A percentile compares a stretch with the other conserved stretches of the same genome.
Conservation (phyloP, 805 yeast genomes). For the Ogataea glucozyma region DNA sequence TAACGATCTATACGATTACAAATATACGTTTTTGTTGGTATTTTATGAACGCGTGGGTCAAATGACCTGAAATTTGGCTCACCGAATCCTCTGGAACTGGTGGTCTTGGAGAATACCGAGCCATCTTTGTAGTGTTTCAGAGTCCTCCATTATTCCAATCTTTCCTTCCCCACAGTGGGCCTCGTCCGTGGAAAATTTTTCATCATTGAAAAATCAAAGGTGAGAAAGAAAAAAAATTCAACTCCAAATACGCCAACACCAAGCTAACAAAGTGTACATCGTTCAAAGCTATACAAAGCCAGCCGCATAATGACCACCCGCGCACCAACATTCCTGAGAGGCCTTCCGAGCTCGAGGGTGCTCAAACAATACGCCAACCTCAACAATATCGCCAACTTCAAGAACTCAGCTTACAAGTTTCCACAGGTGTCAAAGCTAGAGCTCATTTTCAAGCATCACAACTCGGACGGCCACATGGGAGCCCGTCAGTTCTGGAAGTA, state of each 20-base stretch:
- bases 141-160: background rate
- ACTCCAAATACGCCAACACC: background rate
- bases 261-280: background rate
- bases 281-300: too few species aligned
- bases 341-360: conserved; percentile 42
- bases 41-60: too few species aligned
- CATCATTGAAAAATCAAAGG: background rate
- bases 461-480: conserved; percentile 60
- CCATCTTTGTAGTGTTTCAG: too few species aligned
- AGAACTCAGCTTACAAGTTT: conserved; percentile 41
- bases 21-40: conserved; percentile 1
- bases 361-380: conserved; percentile 51
- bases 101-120: too few species aligned
- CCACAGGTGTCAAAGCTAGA: conserved; percentile 47
- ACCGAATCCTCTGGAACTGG: background rate
- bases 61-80: background rate
- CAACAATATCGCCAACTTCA: conserved; percentile 52
- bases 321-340: conserved; percentile 32
- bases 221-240: background rate
- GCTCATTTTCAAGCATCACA: conserved; percentile 50
- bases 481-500: conserved; percentile 74
- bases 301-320: conserved; percentile 10
- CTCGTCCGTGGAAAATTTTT: conserved; percentile 8
- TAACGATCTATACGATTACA: conserved; percentile 2
- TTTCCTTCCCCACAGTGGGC: background rate